A percentile compares a stretch with the other conserved stretches of the same genome.
Evolutionary conservation across 768 basidiomycete species (phyloP).

Genomic region (Collybia sordida): DNA sequence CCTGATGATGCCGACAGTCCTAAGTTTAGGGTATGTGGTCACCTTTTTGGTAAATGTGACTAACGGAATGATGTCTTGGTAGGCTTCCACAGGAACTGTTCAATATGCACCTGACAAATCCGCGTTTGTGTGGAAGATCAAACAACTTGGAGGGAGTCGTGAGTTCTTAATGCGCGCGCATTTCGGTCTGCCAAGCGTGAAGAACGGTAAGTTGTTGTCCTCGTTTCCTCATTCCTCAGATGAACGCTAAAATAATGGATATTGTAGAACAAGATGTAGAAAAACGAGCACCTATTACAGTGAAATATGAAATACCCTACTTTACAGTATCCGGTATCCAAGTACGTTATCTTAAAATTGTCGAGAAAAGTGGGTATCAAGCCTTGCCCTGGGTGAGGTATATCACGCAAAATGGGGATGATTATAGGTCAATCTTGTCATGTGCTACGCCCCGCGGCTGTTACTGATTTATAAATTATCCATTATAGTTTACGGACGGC

Average conservation of each 20-base stretch:
- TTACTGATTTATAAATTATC: background rate
- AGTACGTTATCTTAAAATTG: slow-evolving; percentile 96
- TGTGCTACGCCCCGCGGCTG: background rate
- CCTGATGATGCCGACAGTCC: slow-evolving; percentile 98
- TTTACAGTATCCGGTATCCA: slow-evolving; percentile 98
- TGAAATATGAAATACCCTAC: slow-evolving; percentile 98
- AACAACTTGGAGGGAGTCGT: slow-evolving; percentile 91
- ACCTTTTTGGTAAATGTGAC: background rate
- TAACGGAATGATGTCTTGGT: background rate
- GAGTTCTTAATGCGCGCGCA: slow-evolving; percentile 99
- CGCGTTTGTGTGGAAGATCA: slow-evolving; percentile 99
- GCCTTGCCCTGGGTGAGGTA: slow-evolving; percentile 96
- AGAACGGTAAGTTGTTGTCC: slow-evolving; percentile 63
- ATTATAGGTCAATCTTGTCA: slow-evolving; percentile 65
- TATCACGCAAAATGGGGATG: slow-evolving; percentile 89
- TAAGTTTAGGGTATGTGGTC: slow-evolving; percentile 78
- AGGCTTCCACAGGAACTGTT: slow-evolving; percentile 95
- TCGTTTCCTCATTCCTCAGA: background rate
- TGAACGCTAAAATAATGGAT: background rate
- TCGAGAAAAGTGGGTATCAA: slow-evolving; percentile 98
- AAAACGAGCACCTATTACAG: slow-evolving; percentile 91
- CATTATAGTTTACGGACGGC: slow-evolving; percentile 64
- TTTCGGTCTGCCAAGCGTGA: slow-evolving; percentile 93
- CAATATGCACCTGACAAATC: slow-evolving; percentile 98
- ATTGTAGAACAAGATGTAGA: slow-evolving; percentile 70